phyloP scores from a whole-genome alignment of 2,329 filamentous ascomycete species.

The Fusarium succisae region DNA sequence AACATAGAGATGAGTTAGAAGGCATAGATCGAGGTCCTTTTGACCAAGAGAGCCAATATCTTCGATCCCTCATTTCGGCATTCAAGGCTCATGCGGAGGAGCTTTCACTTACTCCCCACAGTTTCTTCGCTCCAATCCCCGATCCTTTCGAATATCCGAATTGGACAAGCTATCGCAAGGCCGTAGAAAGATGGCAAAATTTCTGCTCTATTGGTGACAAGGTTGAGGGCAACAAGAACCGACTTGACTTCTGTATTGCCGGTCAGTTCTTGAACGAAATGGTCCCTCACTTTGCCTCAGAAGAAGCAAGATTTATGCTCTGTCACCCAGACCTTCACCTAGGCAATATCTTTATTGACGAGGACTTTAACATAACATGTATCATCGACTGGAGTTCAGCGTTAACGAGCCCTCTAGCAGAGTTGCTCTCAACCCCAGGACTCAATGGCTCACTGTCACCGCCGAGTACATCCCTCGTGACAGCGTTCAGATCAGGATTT shows the following conservation, averaged over 20 bases:
- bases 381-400: background rate
- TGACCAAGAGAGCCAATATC: background rate
- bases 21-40: background rate
- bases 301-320: background rate
- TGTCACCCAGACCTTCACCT: background rate
- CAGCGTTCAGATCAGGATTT: background rate
- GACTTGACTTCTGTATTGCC: background rate
- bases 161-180: background rate
- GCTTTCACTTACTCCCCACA: background rate
- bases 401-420: background rate
- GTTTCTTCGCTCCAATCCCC: background rate
- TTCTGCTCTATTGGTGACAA: background rate
- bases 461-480: accelerated
- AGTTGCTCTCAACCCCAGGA: background rate
- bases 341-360: background rate
- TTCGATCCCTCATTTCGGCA: background rate
- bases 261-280: background rate
- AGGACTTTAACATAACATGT: background rate
- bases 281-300: background rate
- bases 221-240: background rate
- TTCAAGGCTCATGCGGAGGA: background rate
- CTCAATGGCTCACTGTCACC: background rate
- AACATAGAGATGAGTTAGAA: background rate
- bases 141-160: background rate
- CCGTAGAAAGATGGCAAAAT: background rate